Evolutionary conservation across 2,329 filamentous ascomycete genomes (phyloP).

Genomic region (Fusarium hostae): DNA sequence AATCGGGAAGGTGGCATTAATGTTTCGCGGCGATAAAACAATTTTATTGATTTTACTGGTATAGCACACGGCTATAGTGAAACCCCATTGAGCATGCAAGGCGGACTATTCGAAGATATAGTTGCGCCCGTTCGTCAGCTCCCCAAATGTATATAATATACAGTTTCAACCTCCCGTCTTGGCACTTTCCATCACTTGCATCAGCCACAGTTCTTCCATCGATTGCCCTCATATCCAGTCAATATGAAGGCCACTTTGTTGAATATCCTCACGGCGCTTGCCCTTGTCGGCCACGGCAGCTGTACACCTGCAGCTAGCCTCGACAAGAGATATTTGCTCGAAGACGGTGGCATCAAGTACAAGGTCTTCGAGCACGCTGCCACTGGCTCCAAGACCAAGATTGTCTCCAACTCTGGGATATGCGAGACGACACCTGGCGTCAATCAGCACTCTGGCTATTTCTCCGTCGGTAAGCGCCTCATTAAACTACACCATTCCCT

Average conservation of each 20-base stretch:
- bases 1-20: slow-evolving; percentile 9
- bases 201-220: background rate
- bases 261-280: background rate
- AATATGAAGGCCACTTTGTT: slow-evolving; percentile 1
- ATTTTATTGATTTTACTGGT: background rate
- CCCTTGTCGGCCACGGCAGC: background rate
- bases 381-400: slow-evolving; percentile 27
- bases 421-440: slow-evolving; percentile 67
- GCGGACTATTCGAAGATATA: background rate
- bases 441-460: slow-evolving; percentile 73
- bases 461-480: slow-evolving; percentile 61
- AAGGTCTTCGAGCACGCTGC: slow-evolving; percentile 30
- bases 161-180: background rate
- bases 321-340: background rate
- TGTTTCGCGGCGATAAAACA: background rate
- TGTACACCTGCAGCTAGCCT: background rate
- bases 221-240: background rate
- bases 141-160: background rate
- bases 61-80: background rate
- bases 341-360: slow-evolving; percentile 5
- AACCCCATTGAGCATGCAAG: background rate
- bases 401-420: slow-evolving; percentile 53
- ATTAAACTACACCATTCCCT: background rate
- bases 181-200: fast-evolving
- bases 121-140: background rate